Evolutionary conservation across 495 filamentous ascomycete species (phyloP), one percentile per base, ranked within the genome.

Genomic region (Bryoglossum gracile): DNA sequence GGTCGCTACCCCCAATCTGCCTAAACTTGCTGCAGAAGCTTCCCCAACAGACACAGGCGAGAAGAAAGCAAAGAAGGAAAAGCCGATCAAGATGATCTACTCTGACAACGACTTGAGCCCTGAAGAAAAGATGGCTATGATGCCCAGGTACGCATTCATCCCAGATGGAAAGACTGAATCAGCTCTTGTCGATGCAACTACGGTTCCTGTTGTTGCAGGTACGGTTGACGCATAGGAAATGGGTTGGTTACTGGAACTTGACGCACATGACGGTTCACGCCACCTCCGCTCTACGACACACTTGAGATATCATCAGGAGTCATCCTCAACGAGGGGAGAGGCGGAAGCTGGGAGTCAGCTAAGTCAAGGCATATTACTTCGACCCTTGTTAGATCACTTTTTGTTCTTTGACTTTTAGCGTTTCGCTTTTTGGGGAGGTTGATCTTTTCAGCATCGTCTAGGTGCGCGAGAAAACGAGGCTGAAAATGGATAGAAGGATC

Each of bases 41-140:
- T 3, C 46, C 9, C 56, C 63, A 9, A 56, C 63, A 16, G 67
- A 66, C 19, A 42, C 62, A 3, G 53, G 25, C 17, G 76, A 86
- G 61, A 85, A 86, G 68, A 84, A 83, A 68, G 73, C 75, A 34
- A 78, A 79, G 68, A 81, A 81, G 60, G 81, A 84, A 34, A 86
- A 86, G 65, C 67, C 81, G 13, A 86, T 86, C 70, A 80, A 81
- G 60, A 77, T 94, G 76, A 70, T 92, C 4, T 92, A 89, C 66
- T 80, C 77, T 34, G 84, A 89, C 61, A 78, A 83, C 36, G 83
- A 86, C 37, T 70, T 78, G 58, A 89, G 85, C 56, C 87, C 87
- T 19, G 88, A 94, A 68, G 88, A 94, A 71, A 87, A 80, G 67
- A 89, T 91, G 86, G 81, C 86, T 22, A 62, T 67, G 54, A 67